Evolutionary conservation across 805 yeast species (phyloP), one percentile per base, ranked within the genome.

Genomic region (Ogataea polymorpha): DNA sequence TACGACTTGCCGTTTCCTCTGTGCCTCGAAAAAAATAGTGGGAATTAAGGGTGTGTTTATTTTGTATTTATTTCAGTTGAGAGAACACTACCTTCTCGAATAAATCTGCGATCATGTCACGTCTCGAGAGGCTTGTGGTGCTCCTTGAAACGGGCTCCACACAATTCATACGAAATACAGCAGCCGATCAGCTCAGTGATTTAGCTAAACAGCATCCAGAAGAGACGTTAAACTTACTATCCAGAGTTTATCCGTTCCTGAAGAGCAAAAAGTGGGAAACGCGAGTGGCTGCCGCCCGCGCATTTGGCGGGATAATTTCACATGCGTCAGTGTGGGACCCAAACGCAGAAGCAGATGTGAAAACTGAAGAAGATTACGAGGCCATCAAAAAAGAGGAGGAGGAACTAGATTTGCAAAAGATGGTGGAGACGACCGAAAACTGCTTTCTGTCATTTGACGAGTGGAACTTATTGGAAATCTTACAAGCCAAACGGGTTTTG

Each of bases 131-230:
- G 31, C 55, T 65, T 39, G 69, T 63, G 24, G 56, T 59, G 9
- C 52, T 78, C 30, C 68, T 93, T 50, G 99, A 95, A 65, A 87
- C 97, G 1, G 99, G 99, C 9, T 87, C 96, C 10, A 88, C 97
- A 5, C 86, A 86, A 28, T 85, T 88, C 59, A 93, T 93, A 32
- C 76, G 98, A 50, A 88, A 87, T 57, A 87, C 96, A 8, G 99
- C 99, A 1, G 98, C 98, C 2, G 96, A 91, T 56, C 99, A 93
- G 65, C 71, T 93, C 50, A 87, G 96, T 5, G 98, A 91, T 51
- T 72, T 95, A 27, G 97, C 96, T 20, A 85, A 85, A 61, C 84
- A 85, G 31, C 98, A 93, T 56, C 96, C 98, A 0, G 98, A 91
- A 56, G 98, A 93, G 55, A 78, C 86, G 15, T 71, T 88, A 39